A percentile compares a stretch with the other conserved stretches of the same genome.
Conservation (phyloP, 202 grass and related monocot species). For the Panicum hallii region DNA sequence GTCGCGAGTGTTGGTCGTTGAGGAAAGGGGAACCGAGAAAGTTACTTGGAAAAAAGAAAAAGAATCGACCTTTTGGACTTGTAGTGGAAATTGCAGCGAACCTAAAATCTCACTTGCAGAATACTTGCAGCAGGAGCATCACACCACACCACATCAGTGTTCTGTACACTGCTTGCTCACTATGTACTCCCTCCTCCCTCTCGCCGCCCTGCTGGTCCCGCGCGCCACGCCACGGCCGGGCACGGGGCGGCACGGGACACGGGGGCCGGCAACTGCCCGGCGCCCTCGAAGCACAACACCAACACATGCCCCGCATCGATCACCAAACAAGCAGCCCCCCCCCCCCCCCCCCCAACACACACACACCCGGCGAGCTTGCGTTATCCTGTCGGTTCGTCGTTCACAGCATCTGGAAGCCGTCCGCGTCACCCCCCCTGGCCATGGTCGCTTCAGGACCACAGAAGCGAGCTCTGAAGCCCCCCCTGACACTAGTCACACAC, state of each 20-base stretch:
- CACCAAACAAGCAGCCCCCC: slow-evolving; percentile 12
- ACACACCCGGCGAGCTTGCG: slow-evolving; percentile 30
- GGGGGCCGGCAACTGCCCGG: background rate
- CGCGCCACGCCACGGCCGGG: background rate
- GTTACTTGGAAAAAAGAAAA: slow-evolving; percentile 24
- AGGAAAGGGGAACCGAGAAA: slow-evolving; percentile 38
- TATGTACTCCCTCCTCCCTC: background rate
- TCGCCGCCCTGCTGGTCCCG: slow-evolving; percentile 32
- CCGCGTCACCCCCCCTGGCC: slow-evolving; percentile 27
- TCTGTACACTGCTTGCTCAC: background rate
- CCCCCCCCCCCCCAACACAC: too few relatives aligned
- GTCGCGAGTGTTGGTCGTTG: slow-evolving; percentile 24
- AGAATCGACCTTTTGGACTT: background rate
- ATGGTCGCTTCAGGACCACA: slow-evolving; percentile 48
- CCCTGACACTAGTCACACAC: slow-evolving; percentile 46
- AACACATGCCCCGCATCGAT: slow-evolving; percentile 1
- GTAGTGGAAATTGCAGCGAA: background rate
- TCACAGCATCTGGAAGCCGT: slow-evolving; percentile 41
- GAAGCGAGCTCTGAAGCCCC: slow-evolving; percentile 34
- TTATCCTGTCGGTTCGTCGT: slow-evolving; percentile 41
- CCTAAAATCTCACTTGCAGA: slow-evolving; percentile 26
- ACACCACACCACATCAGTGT: background rate
- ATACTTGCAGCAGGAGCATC: background rate
- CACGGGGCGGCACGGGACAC: slow-evolving; percentile 3
- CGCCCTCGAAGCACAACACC: slow-evolving; percentile 32